Percentiles rank a stretch among this genome's conserved stretches.
Evolutionary conservation across 2,329 filamentous ascomycete genomes (phyloP).

Genomic region (Coleophoma cylindrospora): DNA sequence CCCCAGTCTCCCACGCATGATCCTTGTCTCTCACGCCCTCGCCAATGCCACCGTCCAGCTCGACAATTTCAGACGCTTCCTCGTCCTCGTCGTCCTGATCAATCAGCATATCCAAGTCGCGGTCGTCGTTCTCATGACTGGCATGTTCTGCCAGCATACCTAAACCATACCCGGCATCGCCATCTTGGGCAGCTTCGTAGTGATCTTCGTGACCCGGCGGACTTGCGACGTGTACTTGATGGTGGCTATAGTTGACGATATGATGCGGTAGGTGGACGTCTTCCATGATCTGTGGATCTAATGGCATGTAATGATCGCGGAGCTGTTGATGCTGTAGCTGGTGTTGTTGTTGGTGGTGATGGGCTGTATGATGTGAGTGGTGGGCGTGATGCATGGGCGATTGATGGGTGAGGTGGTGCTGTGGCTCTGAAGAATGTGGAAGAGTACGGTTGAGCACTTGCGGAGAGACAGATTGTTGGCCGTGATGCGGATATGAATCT

Average conservation of each 20-base stretch:
- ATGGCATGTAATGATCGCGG: constrained; percentile 19
- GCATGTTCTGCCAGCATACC: too few species aligned
- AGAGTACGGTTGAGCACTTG: constrained; percentile 23
- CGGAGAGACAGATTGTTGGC: constrained; percentile 24
- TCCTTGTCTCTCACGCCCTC: neutral
- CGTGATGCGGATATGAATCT: constrained; percentile 13
- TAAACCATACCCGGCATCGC: too few species aligned
- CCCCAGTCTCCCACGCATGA: neutral
- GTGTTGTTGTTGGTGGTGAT: neutral
- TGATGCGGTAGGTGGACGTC: constrained; percentile 28
- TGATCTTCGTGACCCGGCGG: neutral
- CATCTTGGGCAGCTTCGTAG: too few species aligned
- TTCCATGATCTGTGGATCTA: constrained; percentile 56
- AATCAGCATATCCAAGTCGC: constrained; percentile 25
- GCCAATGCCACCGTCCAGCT: neutral
- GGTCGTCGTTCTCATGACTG: constrained; percentile 8
- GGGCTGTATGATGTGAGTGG: neutral
- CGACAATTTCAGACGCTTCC: neutral
- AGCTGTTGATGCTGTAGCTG: constrained; percentile 28
- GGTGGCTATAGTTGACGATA: constrained; percentile 1
- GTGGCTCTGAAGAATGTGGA: constrained; percentile 10
- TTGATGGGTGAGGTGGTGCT: constrained; percentile 6
- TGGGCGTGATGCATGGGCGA: constrained; percentile 9
- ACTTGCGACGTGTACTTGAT: neutral
- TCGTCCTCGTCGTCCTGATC: constrained; percentile 18